A percentile compares a stretch with the other conserved stretches of the same genome.
These are phyloP conservation scores for Diddensiella santjacobensis DNA, from an alignment of 805 yeast species.

Conservation along the genomic window DNA sequence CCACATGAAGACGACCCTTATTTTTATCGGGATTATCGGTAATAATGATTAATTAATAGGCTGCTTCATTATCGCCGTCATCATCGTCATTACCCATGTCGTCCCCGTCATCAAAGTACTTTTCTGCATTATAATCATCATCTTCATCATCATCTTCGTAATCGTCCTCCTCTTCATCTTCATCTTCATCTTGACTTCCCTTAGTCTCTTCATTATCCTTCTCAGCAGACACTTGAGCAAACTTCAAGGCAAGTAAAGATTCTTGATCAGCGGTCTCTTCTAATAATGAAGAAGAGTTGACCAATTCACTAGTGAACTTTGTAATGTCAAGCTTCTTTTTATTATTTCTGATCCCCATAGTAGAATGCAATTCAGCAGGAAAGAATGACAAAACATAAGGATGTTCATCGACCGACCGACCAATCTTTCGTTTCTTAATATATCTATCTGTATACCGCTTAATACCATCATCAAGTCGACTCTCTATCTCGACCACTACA, in stretches of 20 bases:
- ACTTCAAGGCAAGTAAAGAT: constrained; percentile 17
- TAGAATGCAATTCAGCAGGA: constrained; percentile 71
- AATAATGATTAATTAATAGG: constrained; percentile 40
- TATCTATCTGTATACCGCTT: constrained; percentile 80
- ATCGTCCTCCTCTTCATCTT: constrained; percentile 44
- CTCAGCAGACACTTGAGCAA: constrained; percentile 11
- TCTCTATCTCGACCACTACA: constrained; percentile 23
- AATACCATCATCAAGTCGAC: constrained; percentile 55
- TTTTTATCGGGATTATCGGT: constrained; percentile 15
- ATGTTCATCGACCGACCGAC: constrained; percentile 70
- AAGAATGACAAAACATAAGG: constrained; percentile 66
- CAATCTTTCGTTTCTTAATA: constrained; percentile 63
- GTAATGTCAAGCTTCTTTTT: constrained; percentile 34
- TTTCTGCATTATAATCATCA: constrained; percentile 76
- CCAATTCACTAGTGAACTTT: constrained; percentile 38
- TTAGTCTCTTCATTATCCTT: constrained; percentile 39
- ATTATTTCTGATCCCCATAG: constrained; percentile 56
- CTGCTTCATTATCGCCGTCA: constrained; percentile 60
- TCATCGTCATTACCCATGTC: constrained; percentile 52
- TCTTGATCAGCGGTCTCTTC: constrained; percentile 34
- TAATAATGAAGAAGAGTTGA: constrained; percentile 33
- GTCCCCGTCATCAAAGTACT: constrained; percentile 69
- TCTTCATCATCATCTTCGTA: constrained; percentile 65
- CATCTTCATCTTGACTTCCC: constrained; percentile 39
- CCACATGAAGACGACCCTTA: constrained; percentile 19